These are phyloP conservation scores for Microdochium nivale DNA, from an alignment of 2,329 filamentous ascomycete species.

Conservation along the genomic window DNA sequence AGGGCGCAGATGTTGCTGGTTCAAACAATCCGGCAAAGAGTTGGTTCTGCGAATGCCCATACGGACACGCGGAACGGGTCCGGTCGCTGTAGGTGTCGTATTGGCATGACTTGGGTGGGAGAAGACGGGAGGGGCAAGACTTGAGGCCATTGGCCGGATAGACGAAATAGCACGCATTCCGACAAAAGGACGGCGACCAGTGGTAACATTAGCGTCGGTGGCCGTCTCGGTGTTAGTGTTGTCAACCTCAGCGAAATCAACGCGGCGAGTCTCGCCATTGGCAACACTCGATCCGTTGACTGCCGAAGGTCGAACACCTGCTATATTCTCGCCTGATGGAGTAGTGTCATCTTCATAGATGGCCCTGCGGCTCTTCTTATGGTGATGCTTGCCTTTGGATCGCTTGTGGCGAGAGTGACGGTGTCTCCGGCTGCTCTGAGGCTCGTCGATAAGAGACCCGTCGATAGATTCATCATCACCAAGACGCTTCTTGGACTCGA, in stretches of 20 bases:
- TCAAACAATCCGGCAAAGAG: constrained; percentile 63
- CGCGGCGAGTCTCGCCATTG: constrained; percentile 40
- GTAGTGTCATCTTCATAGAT: constrained; percentile 16
- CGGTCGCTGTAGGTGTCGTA: constrained; percentile 19
- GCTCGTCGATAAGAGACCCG: not conserved
- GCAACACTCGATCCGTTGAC: constrained; percentile 5
- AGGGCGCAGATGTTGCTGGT: constrained; percentile 33
- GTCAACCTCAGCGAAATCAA: constrained; percentile 37
- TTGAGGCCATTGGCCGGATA: constrained; percentile 53
- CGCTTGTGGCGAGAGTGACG: constrained; percentile 29
- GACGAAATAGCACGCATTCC: constrained; percentile 48
- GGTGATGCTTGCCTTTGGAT: constrained; percentile 35
- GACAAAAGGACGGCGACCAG: constrained; percentile 39
- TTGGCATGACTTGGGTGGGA: constrained; percentile 30
- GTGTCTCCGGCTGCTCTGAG: constrained; percentile 18
- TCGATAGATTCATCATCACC: not conserved
- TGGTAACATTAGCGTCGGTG: constrained; percentile 14
- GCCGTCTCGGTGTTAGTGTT: constrained; percentile 13
- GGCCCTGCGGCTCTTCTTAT: constrained; percentile 20
- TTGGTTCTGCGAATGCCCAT: constrained; percentile 65
- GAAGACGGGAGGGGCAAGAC: constrained; percentile 66
- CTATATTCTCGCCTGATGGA: constrained; percentile 20
- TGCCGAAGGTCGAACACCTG: constrained; percentile 12
- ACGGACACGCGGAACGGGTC: constrained; percentile 46
- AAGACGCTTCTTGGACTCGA: not conserved